Evolutionary conservation across 208 protist species (phyloP).

Genomic region (Leishmania tropica): DNA sequence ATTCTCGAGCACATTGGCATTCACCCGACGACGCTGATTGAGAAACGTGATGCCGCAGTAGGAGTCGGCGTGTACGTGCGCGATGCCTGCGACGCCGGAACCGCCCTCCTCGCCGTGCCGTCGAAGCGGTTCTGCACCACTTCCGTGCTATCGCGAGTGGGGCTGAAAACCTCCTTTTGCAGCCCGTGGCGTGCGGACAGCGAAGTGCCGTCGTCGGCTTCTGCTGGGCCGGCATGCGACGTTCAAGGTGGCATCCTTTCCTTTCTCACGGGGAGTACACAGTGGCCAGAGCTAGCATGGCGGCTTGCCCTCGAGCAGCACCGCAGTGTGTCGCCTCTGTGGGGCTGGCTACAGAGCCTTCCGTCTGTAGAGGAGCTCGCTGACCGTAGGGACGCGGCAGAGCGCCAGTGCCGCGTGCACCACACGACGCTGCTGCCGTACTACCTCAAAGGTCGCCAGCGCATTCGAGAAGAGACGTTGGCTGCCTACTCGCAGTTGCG

Average conservation of each 20-base stretch:
- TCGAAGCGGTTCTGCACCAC: conserved; percentile 51
- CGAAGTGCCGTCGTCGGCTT: neutral
- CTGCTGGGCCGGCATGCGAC: neutral
- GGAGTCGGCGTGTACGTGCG: conserved; percentile 82
- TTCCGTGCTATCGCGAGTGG: conserved; percentile 60
- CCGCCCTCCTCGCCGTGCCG: conserved; percentile 79
- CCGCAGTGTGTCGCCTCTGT: conserved; percentile 70
- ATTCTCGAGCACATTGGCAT: conserved; percentile 79
- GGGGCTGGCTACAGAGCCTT: conserved; percentile 83
- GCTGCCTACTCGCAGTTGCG: conserved; percentile 47
- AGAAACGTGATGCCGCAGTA: conserved; percentile 74
- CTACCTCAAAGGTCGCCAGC: conserved; percentile 33
- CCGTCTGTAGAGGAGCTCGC: conserved; percentile 45
- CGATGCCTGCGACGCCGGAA: conserved; percentile 84
- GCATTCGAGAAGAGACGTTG: conserved; percentile 51
- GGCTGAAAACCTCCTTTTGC: conserved; percentile 27
- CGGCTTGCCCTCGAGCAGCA: conserved; percentile 78
- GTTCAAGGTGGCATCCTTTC: conserved; percentile 47
- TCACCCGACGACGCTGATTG: conserved; percentile 80
- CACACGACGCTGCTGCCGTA: conserved; percentile 65
- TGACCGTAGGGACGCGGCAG: conserved; percentile 38
- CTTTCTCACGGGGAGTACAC: conserved; percentile 45
- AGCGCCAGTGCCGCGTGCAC: conserved; percentile 66
- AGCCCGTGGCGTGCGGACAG: neutral
- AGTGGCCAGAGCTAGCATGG: conserved; percentile 83